Base-by-base conservation (phyloP, 306 rosid species). In the Pterocarpus macrocarpus region DNA sequence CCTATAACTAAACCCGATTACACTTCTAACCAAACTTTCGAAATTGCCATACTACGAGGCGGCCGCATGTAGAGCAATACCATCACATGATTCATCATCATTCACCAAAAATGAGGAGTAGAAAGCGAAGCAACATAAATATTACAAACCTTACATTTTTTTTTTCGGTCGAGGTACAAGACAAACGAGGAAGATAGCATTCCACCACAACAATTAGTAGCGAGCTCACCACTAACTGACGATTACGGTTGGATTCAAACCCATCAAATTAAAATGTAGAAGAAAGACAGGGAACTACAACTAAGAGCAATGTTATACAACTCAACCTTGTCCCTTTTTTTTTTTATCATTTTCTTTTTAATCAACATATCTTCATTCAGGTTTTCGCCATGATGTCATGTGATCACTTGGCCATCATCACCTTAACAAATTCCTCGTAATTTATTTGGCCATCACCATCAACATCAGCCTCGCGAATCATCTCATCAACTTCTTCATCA, bases 371-470 rank as follows among this genome's bases (percentile, higher is more conserved):
- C 65, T 38, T 75, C 83, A 73, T 83, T 50, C 5, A 64, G 75
- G 38, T 45, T 75, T 71, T 36, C 9, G 49, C 49, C 5, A 22
- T 22, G 28, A 22, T 3, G 41, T 33, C 30, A 39, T 10, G 30
- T 1, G 47, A 34, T 82, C 87, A 92, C 88, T 92, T 92, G 35
- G 97, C 97, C 97, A 92, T 92, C 97, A 92, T 92, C 71, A 92
- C 91, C 89, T 90, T 92, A 69, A 90, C 97, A 62, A 92, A 92
- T 78, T 92, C 97, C 77, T 90, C 97, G 28, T 92, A 92, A 74
- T 92, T 92, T 82, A 92, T 92, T 90, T 92, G 97, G 62, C 97
- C 97, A 69, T 92, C 97, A 55, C 97, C 97, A 56, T 92, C 97
- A 69, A 90, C 97, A 22, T 22, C 28, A 22, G 28, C 28, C 28